Conservation (phyloP, 73 alveolate genomes). For the Diophrys appendiculata region DNA sequence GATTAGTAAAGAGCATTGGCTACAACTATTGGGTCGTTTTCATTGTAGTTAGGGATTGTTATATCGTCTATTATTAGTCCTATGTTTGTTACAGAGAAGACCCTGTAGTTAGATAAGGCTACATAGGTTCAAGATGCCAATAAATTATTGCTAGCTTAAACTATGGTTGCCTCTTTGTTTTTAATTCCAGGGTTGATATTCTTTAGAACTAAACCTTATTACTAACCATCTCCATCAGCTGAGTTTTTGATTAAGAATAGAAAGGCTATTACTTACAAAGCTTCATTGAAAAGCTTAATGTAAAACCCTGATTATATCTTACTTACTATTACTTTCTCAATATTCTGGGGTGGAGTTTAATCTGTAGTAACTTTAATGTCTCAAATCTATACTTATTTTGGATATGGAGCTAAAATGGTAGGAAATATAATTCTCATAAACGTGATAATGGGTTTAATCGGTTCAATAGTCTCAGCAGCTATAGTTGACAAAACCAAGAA, state of each 20-base stretch:
- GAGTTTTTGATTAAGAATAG: neutral
- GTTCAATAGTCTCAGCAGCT: neutral
- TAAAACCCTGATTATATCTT: neutral
- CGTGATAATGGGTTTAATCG: neutral
- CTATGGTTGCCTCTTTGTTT: neutral
- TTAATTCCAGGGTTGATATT: neutral
- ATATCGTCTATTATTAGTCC: slow-evolving; percentile 3
- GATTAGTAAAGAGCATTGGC: slow-evolving; percentile 11
- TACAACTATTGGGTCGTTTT: neutral
- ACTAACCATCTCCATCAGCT: slow-evolving; percentile 16
- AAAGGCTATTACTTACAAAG: neutral
- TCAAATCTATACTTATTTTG: neutral
- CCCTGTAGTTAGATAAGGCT: neutral
- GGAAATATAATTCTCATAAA: neutral
- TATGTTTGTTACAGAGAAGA: neutral
- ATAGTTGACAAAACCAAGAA: neutral
- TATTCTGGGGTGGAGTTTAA: slow-evolving; percentile 5
- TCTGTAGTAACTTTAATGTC: neutral
- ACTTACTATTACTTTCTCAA: neutral
- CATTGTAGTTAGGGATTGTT: neutral
- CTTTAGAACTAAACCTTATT: neutral
- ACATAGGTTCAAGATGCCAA: neutral
- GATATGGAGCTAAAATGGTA: neutral
- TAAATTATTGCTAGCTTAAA: neutral
- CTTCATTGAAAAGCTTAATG: neutral